Base-by-base conservation (phyloP, 2,329 filamentous ascomycete genomes). In the Gnomoniopsis sp. region DNA sequence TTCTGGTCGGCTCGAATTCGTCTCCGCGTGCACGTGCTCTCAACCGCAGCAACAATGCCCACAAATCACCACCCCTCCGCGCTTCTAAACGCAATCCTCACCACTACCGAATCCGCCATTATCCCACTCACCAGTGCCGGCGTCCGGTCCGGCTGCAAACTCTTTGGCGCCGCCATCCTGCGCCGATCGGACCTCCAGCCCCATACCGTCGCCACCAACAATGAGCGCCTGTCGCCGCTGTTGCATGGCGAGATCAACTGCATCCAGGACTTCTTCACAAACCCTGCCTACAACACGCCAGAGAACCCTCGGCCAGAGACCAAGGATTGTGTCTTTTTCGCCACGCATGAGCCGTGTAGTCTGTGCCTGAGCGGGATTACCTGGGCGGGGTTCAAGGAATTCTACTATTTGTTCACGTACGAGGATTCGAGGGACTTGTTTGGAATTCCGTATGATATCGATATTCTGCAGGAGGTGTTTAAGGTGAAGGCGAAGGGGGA, bases 221-320 rank as follows among this genome's bases (percentile, higher is more conserved):
- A 84, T 68, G 82, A 85, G 67, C 74, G 74, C 12, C 68, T 67
- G 1, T 84, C 82, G 4, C 82, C 82, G 2, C 74, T 85, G 3
- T 74, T 85, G 10, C 82, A 85, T 67, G 82, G 82, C 61, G 82
- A 85, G 64, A 83, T 85, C 68, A 82, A 84, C 68, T 85, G 82
- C 73, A 84, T 85, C 69, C 81, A 84, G 64, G 70, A 77, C 34
- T 85, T 85, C 72, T 85, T 82, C 70, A 74, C 74, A 0, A 66
- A 67, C 1, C 43, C 23, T 26, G 34, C 15, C 19, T 21, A 12
- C 26, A 34, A 14, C 6, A 65, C 66, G 21, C 70, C 71, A 60
- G 67, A 74, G 14, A 62, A 69, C 49, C 57, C 48, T 33, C 63
- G 70, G 2, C 65, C 76, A 3, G 59, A 67, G 38, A 64, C 71